Base-by-base conservation (phyloP, 2,329 filamentous ascomycete species). In the Aspergillus tanneri region DNA sequence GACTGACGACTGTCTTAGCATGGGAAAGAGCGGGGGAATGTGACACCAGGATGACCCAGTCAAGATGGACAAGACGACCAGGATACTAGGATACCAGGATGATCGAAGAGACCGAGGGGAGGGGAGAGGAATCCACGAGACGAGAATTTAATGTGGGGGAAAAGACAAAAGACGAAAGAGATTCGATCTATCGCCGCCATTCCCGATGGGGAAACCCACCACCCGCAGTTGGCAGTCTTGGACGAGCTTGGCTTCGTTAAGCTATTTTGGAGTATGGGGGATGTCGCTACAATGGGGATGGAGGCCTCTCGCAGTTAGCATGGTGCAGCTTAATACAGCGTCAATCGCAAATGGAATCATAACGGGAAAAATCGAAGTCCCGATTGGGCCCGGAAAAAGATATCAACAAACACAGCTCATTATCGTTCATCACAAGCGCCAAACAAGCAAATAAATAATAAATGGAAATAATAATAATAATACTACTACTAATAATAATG, bases 1-100 rank as follows among this genome's bases (percentile, higher is more conserved):
- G 27, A 23, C 38, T 25, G 38, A 25, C 37, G n/a, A n/a, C 46
- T 46, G 47, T 58, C 61, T 61, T 63, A 18, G 30, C 11, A 19
- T 45, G 52, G 34, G 21, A 47, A 19, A 16, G 19, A 12, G 4
- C 21, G 8, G 5, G 14, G 14, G 3, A 23, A 22, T 19, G 14
- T 4, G 18, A n/a, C n/a, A n/a, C n/a, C n/a, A n/a, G n/a, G n/a
- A n/a, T n/a, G n/a, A n/a, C n/a, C n/a, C n/a, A n/a, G n/a, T n/a
- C n/a, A n/a, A n/a, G n/a, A n/a, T n/a, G n/a, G n/a, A n/a, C n/a
- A n/a, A n/a, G n/a, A n/a, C n/a, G n/a, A n/a, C n/a, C n/a, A n/a
- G n/a, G n/a, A n/a, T n/a, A n/a, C n/a, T n/a, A n/a, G n/a, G n/a
- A n/a, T n/a, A n/a, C n/a, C n/a, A n/a, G n/a, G n/a, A n/a, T n/a